Base-by-base conservation (phyloP, 108 stramenopile species). In the Pseudonitzschia pungens region DNA sequence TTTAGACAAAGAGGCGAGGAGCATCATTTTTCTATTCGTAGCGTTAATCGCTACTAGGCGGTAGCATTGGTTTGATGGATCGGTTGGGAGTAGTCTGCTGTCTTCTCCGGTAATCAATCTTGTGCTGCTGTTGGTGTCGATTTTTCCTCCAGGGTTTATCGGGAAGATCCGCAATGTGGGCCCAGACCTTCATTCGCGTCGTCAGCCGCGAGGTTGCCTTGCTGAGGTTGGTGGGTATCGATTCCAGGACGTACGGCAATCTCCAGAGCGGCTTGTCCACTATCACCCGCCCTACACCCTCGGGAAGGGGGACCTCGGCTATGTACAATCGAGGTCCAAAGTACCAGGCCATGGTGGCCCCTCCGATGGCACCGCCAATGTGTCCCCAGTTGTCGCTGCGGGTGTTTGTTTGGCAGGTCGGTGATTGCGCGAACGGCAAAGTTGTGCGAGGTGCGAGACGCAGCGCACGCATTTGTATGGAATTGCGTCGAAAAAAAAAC, bases 371-470 rank as follows among this genome's bases (percentile, higher is more conserved):
- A 27, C 89, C 89, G 55, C 86, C 86, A 4, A 88, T 66, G 74
- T 95, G 94, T 15, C 84, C 90, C 87, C 88, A 95, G 59, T 95
- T 92, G 73, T 95, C 93, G 76, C 54, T 55, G 50, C 10, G n/a
- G n/a, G n/a, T n/a, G n/a, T n/a, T n/a, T n/a, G n/a, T n/a, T n/a
- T n/a, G n/a, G n/a, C n/a, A n/a, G n/a, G n/a, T n/a, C n/a, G 9
- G 2, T 16, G 22, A 58, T 48, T 48, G 18, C 45, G 18, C 45
- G 18, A 48, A 48, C 70, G 7, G 72, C 82, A 16, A 86, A 72
- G 8, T 82, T 83, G 50, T 83, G 71, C 5, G 76, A 26, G 36
- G 2, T 6, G 6, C 6, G 36, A 33, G 81, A 27, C 6, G 2
- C 45, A 11, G 18, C 14, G 14, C 14, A 48, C 45, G 45, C 45